These are phyloP conservation scores for Entonaema liquescens DNA, from an alignment of 495 filamentous ascomycete species.

Conservation along the genomic window DNA sequence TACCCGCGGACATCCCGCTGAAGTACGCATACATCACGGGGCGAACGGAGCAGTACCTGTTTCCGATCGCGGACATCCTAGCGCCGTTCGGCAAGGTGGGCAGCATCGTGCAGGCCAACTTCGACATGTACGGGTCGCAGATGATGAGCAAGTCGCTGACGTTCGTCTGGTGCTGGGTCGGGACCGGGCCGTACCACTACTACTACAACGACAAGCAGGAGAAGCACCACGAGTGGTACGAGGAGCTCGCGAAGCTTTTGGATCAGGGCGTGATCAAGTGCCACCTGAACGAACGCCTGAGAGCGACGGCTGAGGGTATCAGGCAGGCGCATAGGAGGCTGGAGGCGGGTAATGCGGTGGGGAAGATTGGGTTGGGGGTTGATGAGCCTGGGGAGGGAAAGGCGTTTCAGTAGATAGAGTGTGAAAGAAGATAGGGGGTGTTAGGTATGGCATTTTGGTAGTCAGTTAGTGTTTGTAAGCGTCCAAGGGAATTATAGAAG, in stretches of 20 bases:
- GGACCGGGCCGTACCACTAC: constrained; percentile 25
- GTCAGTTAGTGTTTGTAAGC: neutral
- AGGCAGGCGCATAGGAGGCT: constrained; percentile 31
- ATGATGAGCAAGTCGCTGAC: constrained; percentile 39
- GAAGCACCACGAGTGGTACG: constrained; percentile 38
- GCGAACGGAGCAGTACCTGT: constrained; percentile 34
- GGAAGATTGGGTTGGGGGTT: constrained; percentile 30
- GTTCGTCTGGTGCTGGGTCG: constrained; percentile 36
- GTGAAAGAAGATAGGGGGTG: neutral
- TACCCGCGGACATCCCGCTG: constrained; percentile 23
- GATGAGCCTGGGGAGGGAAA: constrained; percentile 28
- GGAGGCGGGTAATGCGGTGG: constrained; percentile 30
- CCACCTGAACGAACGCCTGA: constrained; percentile 24
- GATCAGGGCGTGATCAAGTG: constrained; percentile 27
- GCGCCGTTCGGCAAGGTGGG: constrained; percentile 35
- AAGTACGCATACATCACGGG: constrained; percentile 35
- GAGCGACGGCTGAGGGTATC: constrained; percentile 28
- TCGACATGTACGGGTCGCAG: constrained; percentile 41
- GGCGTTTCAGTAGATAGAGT: constrained; percentile 9
- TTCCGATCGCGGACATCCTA: constrained; percentile 28
- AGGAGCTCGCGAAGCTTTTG: constrained; percentile 8
- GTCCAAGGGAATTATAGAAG: neutral
- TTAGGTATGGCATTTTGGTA: neutral
- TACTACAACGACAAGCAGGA: constrained; percentile 30
- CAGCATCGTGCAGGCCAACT: constrained; percentile 34